Base-by-base conservation (phyloP, 2,329 filamentous ascomycete species). In the Dactylellina cionopaga region DNA sequence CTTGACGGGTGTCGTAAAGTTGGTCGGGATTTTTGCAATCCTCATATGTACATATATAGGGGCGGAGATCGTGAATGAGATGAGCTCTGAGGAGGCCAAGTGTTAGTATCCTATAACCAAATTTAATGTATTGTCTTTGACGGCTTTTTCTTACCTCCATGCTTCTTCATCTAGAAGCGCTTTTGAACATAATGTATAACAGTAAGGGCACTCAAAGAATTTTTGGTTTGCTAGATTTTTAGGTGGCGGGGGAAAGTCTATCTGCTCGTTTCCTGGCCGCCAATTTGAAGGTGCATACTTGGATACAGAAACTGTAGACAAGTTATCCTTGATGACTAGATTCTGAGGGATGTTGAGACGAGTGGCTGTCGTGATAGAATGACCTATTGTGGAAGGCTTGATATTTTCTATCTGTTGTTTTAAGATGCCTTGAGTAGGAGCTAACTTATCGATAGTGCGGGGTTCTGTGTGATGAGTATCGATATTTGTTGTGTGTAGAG, bases 171-270 rank as follows among this genome's bases (percentile, higher is more conserved):
- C 41, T 4, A 63, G 25, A 11, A 43, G 29, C 2, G 49, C 44
- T 25, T 46, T 44, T 7, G 56, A 43, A 24, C 66, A 71, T 13
- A 63, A 25, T 3, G 66, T 71, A 10, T 47, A 71, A 13, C 66
- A 71, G 39, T 56, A 71, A 3, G 47, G 66, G 31, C 66, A 71
- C 13, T 71, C 66, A 27, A 71, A 56, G 19, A 71, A 71, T n/a
- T 46, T 64, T 27, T 64, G 33, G 1, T 58, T 15, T 3, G 3
- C n/a, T 4, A 13, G 13, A 17, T 49, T 11, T 37, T 31, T 56
- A 1, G 66, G 66, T 10, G 58, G 4, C 7, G 56, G n/a, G 4
- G 66, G 66, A 25, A 71, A 71, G 10, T 46, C 49, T 15, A 71
- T 15, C 10, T 6, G 31, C 35, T 71, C 66, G 15, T 71, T 59